Percentiles rank a stretch among this genome's conserved stretches.
Conservation (phyloP, 2,329 filamentous ascomycete genomes). For the Xylaria sp. region DNA sequence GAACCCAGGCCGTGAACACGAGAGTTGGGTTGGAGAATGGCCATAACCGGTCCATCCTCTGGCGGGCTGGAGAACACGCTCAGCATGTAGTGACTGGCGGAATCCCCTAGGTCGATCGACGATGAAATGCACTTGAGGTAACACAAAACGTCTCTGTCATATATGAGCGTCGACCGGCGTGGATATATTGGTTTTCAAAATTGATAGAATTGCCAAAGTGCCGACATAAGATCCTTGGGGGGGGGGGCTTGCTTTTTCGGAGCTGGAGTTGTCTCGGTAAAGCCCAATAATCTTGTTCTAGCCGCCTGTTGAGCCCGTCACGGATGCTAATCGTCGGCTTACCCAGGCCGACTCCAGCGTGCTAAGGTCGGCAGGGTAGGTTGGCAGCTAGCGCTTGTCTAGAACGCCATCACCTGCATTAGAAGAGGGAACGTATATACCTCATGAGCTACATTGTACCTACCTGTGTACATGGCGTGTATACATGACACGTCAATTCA, state of each 20-base stretch:
- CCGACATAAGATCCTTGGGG: neutral
- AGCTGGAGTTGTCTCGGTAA: neutral
- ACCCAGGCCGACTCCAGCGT: too few relatives aligned
- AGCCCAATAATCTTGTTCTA: neutral
- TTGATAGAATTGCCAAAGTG: neutral
- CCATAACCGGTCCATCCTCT: conserved; percentile 10
- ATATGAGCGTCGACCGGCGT: conserved; percentile 21
- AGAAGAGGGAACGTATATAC: too few relatives aligned
- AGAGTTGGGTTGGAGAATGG: conserved; percentile 16
- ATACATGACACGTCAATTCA: neutral
- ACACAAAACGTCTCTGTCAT: conserved; percentile 19
- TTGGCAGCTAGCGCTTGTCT: neutral
- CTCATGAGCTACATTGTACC: neutral
- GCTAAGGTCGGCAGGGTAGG: neutral
- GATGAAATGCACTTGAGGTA: conserved; percentile 18
- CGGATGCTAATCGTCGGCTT: neutral
- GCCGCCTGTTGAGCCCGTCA: neutral
- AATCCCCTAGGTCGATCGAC: conserved; percentile 16
- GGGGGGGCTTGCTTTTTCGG: too few relatives aligned
- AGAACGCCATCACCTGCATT: neutral
- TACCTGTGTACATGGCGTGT: neutral
- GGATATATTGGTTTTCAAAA: neutral
- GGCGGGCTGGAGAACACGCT: conserved; percentile 16
- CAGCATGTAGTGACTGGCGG: neutral
- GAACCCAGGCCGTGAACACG: conserved; percentile 19